Conservation (phyloP, 768 basidiomycete genomes). For the Tulasnella sp. region DNA sequence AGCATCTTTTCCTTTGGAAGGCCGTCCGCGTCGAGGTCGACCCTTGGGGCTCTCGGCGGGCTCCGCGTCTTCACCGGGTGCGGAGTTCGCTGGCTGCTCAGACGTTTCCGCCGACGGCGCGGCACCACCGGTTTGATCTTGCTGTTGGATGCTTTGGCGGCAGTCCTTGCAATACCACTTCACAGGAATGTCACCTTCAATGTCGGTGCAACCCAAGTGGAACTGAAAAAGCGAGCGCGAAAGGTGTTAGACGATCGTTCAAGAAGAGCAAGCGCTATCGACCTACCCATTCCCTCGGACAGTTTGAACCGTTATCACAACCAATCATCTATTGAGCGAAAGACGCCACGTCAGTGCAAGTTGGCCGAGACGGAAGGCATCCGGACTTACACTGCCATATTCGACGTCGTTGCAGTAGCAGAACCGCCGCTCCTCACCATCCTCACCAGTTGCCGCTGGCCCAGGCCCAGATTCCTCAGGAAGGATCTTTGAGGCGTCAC, state of each 20-base stretch:
- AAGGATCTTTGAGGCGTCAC: not conserved
- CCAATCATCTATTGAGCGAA: constrained; percentile 18
- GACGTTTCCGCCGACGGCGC: not conserved
- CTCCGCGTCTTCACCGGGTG: not conserved
- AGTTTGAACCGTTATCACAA: constrained; percentile 22
- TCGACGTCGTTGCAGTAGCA: constrained; percentile 26
- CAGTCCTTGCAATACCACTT: constrained; percentile 24
- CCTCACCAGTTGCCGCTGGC: constrained; percentile 19
- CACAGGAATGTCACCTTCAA: constrained; percentile 13
- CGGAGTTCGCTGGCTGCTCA: not conserved
- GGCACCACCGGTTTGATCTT: not conserved
- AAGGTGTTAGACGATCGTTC: not conserved
- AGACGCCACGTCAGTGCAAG: not conserved
- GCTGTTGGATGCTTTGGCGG: not conserved
- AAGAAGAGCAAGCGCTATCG: not conserved
- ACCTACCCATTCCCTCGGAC: constrained; percentile 24
- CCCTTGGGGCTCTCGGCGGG: not conserved
- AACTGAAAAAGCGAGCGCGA: not conserved
- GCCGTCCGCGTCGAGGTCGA: constrained; percentile 10
- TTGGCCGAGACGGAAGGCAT: not conserved
- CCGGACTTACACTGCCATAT: constrained; percentile 17
- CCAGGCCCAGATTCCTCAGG: constrained; percentile 8
- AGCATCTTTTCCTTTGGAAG: constrained; percentile 11
- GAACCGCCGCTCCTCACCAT: constrained; percentile 22
- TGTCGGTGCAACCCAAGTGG: constrained; percentile 23